Base-by-base conservation (phyloP, 2,329 filamentous ascomycete species). In the Penicillium italicum region DNA sequence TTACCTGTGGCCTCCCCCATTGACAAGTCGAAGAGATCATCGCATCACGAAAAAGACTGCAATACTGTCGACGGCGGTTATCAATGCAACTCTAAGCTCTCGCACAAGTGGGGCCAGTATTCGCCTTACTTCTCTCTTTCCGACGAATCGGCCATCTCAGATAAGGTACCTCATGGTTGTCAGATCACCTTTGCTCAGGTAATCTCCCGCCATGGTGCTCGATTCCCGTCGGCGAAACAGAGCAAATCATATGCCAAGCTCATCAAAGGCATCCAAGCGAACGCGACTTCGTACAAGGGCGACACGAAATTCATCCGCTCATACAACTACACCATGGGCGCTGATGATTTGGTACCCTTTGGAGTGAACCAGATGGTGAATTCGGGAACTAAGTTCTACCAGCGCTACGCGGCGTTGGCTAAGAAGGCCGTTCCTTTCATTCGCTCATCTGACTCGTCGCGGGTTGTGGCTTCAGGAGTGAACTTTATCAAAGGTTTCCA, bases 101-200 rank as follows among this genome's bases (percentile, higher is more conserved):
- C 85, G 1, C 87, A 85, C 62, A 81, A 79, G 53, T 96, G 91
- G 90, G 92, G 91, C 53, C 91, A 93, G 71, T 96, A 96, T 72
- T 88, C 90, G 18, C 90, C 91, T 2, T 95, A 85, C 75, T 96
- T 89, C 74, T 82, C 86, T 1, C 86, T 92, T 0, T 59, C 58
- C 1, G 52, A 61, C 4, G 81, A 85, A 7, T 91, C 88, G 1
- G 77, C 83, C 3, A 83, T 90, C 48, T 77, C 84, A 16, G 64
- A 79, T 7, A 77, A 78, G 8, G 76, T 88, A 0, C 91, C 91
- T 0, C 62, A 77, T 0, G 79, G 78, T n/a, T 97, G 92, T 74
- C 76, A 82, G 12, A 76, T 93, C 63, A 93, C 86, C 3, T 93
- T 96, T 72, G 92, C 82, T 1, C 88, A 92, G 66, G 78, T 92